Conservation (phyloP, 1,139 yeast genomes). For the Yamadazyma songkhlaensis region DNA sequence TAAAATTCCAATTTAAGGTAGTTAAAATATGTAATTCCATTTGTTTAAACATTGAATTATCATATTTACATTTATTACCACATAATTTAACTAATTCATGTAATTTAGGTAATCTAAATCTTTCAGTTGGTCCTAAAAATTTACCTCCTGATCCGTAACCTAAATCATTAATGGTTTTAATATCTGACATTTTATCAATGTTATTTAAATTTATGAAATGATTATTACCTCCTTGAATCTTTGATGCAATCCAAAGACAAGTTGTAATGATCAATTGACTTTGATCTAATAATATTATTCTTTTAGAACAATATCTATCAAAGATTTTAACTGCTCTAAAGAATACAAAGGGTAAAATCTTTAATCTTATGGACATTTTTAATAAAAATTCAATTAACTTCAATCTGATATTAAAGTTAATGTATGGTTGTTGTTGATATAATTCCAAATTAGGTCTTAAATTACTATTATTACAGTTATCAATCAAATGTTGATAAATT, state of each 20-base stretch:
- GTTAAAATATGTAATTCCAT: constrained; percentile 53
- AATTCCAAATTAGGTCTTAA: constrained; percentile 51
- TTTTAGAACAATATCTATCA: constrained; percentile 64
- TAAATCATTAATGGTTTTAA: constrained; percentile 39
- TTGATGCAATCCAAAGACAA: constrained; percentile 65
- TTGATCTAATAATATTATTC: constrained; percentile 61
- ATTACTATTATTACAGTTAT: constrained; percentile 22
- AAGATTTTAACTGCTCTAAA: constrained; percentile 57
- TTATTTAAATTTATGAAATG: constrained; percentile 55
- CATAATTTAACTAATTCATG: constrained; percentile 61
- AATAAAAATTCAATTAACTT: constrained; percentile 56
- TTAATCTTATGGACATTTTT: constrained; percentile 57
- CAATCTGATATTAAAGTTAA: constrained; percentile 47
- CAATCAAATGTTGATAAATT: constrained; percentile 40
- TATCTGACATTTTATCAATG: constrained; percentile 25
- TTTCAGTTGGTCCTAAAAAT: constrained; percentile 61
- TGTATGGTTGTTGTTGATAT: constrained; percentile 63
- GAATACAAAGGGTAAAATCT: constrained; percentile 59
- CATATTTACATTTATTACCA: constrained; percentile 56
- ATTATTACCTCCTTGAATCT: constrained; percentile 67
- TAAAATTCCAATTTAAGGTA: constrained; percentile 61
- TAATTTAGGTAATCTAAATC: constrained; percentile 63
- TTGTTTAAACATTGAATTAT: constrained; percentile 59
- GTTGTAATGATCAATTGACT: constrained; percentile 63
- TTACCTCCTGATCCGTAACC: constrained; percentile 57